Base-by-base conservation (phyloP, 306 rosid genomes). In the Prosopis cineraria region DNA sequence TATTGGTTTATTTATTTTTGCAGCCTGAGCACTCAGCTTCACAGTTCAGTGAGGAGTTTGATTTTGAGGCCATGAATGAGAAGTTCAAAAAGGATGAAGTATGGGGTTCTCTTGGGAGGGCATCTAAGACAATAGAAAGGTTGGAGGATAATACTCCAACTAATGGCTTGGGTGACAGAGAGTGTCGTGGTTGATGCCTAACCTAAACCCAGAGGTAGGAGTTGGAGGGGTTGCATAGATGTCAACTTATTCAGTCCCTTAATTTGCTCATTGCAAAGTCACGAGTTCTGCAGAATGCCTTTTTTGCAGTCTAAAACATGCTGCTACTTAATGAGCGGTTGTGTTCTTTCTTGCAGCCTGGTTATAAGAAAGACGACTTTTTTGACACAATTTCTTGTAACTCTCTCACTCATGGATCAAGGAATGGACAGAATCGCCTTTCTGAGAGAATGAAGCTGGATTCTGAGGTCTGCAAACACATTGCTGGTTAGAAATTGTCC, bases 21-120 rank as follows among this genome's bases (percentile, higher is more conserved):
- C 85, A 80, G 83, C 80, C 79, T 74, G 74, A 45, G 33, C 70
- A 72, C 80, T 45, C 84, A 59, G 55, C 83, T 45, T 45, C 78
- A 60, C 84, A 85, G 79, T 93, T 81, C 79, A 85, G 83, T 39
- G 96, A 91, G 82, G 98, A 93, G 77, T 93, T 91, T 79, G 93
- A 93, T 83, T 91, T 93, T 84, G 84, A 19, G 37, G 93, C 96
- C 74, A 93, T 93, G 98, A 88, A 93, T 48, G 91, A 93, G 76
- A 91, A 89, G 86, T 91, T 89, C 85, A 93, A 84, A 40, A 89
- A 91, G 84, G 93, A 93, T 82, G 94, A 89, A 85, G 89, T 90
- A 19, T 90, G 93, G 93, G 90, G 91, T 60, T 84, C 84, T 66
- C 95, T 88, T 43, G 93, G 93, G 64, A 85, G 83, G 78, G 80